Conservation (phyloP, 1,284 basidiomycete genomes). For the Ganoderma multipileum region DNA sequence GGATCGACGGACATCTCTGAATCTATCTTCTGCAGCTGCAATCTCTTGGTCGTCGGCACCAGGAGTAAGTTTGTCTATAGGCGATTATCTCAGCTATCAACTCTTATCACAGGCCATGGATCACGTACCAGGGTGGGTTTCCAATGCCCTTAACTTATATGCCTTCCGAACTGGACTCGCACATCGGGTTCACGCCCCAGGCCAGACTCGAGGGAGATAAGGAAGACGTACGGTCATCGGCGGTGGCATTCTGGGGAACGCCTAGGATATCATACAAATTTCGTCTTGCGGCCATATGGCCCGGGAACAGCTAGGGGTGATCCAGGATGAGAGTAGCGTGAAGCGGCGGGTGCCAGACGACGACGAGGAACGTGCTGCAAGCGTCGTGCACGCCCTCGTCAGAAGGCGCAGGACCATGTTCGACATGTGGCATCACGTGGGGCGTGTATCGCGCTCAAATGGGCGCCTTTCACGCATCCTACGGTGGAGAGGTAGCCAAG, state of each 20-base stretch:
- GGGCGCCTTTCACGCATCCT: constrained; percentile 21
- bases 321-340: constrained; percentile 31
- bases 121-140: constrained; percentile 63
- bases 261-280: constrained; percentile 43
- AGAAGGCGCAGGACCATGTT: constrained; percentile 22
- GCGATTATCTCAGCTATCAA: neutral
- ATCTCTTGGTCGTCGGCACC: constrained; percentile 41
- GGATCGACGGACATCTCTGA: constrained; percentile 39
- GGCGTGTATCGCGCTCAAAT: neutral
- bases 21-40: constrained; percentile 38
- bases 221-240: constrained; percentile 38
- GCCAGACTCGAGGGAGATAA: constrained; percentile 3
- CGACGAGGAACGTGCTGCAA: constrained; percentile 22
- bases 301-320: constrained; percentile 22
- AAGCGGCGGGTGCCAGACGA: constrained; percentile 21
- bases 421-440: constrained; percentile 31
- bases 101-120: neutral
- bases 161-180: constrained; percentile 61
- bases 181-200: neutral
- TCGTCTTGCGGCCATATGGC: constrained; percentile 37
- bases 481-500: neutral
- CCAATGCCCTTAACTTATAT: constrained; percentile 63
- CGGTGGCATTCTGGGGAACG: constrained; percentile 38
- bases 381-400: constrained; percentile 12
- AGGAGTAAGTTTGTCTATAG: constrained; percentile 41